phyloP scores from a whole-genome alignment of 805 yeast species.

The Maudiozyma bulderi region DNA sequence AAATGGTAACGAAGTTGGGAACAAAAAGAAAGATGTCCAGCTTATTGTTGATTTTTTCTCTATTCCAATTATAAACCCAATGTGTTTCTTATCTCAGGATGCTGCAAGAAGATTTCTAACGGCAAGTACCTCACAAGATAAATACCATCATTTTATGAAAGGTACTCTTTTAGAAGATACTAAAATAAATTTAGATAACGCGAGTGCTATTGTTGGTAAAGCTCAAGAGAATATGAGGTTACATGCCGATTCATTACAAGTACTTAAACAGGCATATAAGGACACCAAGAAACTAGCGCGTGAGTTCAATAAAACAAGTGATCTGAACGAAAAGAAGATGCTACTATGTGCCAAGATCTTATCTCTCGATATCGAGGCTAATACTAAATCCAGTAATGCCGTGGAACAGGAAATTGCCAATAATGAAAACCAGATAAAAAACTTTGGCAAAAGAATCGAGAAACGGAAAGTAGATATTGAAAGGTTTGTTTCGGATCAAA shows the following conservation, averaged over 20 bases:
- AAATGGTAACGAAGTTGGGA: constrained; percentile 43
- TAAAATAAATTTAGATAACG: constrained; percentile 39
- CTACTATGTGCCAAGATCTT: constrained; percentile 38
- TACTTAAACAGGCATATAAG: constrained; percentile 33
- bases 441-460: constrained; percentile 10
- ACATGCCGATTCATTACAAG: constrained; percentile 32
- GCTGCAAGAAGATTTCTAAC: constrained; percentile 86
- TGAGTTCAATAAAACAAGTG: constrained; percentile 34
- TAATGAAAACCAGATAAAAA: constrained; percentile 13
- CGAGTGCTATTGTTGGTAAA: constrained; percentile 28
- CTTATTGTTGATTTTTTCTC: constrained; percentile 60
- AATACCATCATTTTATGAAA: constrained; percentile 68
- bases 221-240: constrained; percentile 34
- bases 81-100: constrained; percentile 89
- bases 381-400: constrained; percentile 12
- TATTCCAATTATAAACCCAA: constrained; percentile 79
- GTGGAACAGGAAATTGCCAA: constrained; percentile 10
- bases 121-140: constrained; percentile 58
- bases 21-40: constrained; percentile 55
- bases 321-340: constrained; percentile 32
- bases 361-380: constrained; percentile 36
- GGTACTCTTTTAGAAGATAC: constrained; percentile 70
- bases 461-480: constrained; percentile 23
- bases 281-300: constrained; percentile 35
- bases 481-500: constrained; percentile 15